Evolutionary conservation across 75 land plant genomes (phyloP).

Genomic region (Sequoia sempervirens): DNA sequence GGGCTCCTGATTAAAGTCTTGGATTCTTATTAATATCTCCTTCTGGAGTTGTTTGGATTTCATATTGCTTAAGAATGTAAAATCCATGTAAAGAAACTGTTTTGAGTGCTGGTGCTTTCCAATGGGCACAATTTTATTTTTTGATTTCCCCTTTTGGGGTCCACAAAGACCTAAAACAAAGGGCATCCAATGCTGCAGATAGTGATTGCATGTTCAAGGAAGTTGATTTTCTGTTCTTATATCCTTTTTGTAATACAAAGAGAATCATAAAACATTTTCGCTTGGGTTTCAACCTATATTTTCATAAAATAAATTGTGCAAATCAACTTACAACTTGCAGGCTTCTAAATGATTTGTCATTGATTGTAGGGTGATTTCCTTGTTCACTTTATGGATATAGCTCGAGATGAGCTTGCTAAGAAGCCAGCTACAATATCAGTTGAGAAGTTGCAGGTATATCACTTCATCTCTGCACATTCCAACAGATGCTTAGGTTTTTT

Average conservation of each 20-base stretch:
- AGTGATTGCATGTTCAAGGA: neutral
- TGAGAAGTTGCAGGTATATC: conserved; percentile 87
- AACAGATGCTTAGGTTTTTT: neutral
- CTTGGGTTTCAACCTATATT: neutral
- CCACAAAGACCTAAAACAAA: neutral
- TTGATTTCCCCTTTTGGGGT: neutral
- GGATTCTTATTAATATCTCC: neutral
- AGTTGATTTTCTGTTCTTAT: neutral
- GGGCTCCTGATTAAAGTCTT: neutral
- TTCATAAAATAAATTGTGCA: neutral
- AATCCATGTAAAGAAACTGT: neutral
- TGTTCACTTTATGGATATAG: conserved; percentile 99
- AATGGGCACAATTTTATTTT: neutral
- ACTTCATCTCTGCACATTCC: neutral
- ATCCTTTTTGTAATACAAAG: neutral
- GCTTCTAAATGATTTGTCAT: neutral
- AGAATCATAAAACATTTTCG: neutral
- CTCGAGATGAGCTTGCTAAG: conserved; percentile 85
- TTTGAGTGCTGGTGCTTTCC: neutral
- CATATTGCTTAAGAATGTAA: neutral
- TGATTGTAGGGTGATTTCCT: conserved; percentile 86
- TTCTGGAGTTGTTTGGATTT: neutral
- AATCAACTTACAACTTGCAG: neutral
- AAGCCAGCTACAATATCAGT: conserved; percentile 72
- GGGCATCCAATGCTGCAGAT: neutral